Conservation (phyloP, 208 protist species). For the Wallacemonas sp. region DNA sequence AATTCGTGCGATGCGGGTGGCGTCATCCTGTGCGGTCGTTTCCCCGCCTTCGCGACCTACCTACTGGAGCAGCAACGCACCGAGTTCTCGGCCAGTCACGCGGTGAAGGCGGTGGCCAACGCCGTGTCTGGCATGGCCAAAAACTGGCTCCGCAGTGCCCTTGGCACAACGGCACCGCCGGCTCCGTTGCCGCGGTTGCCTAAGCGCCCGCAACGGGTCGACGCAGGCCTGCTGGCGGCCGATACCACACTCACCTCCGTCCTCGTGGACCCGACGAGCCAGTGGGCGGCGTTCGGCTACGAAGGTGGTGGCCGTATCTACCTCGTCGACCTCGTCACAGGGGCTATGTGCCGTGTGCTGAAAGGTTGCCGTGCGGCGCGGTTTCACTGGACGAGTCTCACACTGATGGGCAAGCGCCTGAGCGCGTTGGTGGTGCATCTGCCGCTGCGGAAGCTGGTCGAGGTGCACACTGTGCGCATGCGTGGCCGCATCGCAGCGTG, state of each 20-base stretch:
- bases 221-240: slow-evolving; percentile 41
- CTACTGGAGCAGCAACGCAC: slow-evolving; percentile 29
- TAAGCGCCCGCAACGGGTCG: slow-evolving; percentile 23
- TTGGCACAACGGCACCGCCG: not conserved
- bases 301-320: slow-evolving; percentile 59
- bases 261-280: slow-evolving; percentile 61
- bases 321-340: slow-evolving; percentile 51
- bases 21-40: slow-evolving; percentile 52
- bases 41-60: slow-evolving; percentile 56
- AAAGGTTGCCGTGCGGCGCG: slow-evolving; percentile 72
- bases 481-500: slow-evolving; percentile 56
- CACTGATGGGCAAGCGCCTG: slow-evolving; percentile 25
- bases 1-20: slow-evolving; percentile 14
- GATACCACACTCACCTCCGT: slow-evolving; percentile 50
- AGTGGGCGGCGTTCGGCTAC: slow-evolving; percentile 60
- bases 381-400: slow-evolving; percentile 62
- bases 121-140: slow-evolving; percentile 43
- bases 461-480: slow-evolving; percentile 67
- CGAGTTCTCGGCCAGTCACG: slow-evolving; percentile 36
- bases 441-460: slow-evolving; percentile 61
- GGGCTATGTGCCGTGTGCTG: slow-evolving; percentile 46
- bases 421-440: slow-evolving; percentile 68
- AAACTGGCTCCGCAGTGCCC: slow-evolving; percentile 34
- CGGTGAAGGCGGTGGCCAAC: slow-evolving; percentile 48
- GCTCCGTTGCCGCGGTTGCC: slow-evolving; percentile 23